Conservation (phyloP, 768 basidiomycete species). For the Megacollybia marginata region DNA sequence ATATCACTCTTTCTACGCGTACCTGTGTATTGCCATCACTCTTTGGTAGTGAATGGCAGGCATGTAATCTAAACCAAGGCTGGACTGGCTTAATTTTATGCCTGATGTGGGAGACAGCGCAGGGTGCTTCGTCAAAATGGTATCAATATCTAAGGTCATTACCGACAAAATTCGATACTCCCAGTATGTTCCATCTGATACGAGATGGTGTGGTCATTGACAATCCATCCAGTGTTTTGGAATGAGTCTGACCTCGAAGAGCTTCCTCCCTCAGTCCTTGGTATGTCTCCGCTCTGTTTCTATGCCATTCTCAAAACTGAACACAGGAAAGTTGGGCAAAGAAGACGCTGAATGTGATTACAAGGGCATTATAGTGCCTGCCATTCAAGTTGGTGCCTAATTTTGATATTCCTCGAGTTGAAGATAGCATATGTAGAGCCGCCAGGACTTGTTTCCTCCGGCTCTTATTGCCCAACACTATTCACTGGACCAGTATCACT, state of each 20-base stretch:
- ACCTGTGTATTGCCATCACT: slow-evolving; percentile 59
- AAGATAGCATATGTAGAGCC: slow-evolving; percentile 35
- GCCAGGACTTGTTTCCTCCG: slow-evolving; percentile 64
- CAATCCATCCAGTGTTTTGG: slow-evolving; percentile 88
- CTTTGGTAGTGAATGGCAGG: slow-evolving; percentile 63
- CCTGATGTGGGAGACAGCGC: slow-evolving; percentile 91
- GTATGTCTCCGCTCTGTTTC: slow-evolving; percentile 34
- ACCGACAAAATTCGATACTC: neutral
- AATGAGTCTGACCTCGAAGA: slow-evolving; percentile 59
- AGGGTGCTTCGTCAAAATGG: slow-evolving; percentile 61
- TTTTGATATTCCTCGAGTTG: neutral
- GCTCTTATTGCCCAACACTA: slow-evolving; percentile 41
- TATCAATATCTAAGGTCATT: slow-evolving; percentile 59
- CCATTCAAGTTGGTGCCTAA: slow-evolving; percentile 48
- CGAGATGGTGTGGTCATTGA: too few relatives aligned
- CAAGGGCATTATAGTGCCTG: slow-evolving; percentile 55
- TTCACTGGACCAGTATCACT: slow-evolving; percentile 69
- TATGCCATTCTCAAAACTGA: neutral
- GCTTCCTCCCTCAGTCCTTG: slow-evolving; percentile 84
- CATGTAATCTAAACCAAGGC: slow-evolving; percentile 49
- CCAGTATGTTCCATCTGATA: too few relatives aligned
- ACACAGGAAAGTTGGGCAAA: slow-evolving; percentile 78
- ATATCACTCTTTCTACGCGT: slow-evolving; percentile 68
- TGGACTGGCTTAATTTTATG: slow-evolving; percentile 89
- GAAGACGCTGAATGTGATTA: slow-evolving; percentile 76